Evolutionary conservation across 2,329 filamentous ascomycete genomes (phyloP), one percentile per base, ranked within the genome.

Genomic region (Trichoderma brevicompactum): DNA sequence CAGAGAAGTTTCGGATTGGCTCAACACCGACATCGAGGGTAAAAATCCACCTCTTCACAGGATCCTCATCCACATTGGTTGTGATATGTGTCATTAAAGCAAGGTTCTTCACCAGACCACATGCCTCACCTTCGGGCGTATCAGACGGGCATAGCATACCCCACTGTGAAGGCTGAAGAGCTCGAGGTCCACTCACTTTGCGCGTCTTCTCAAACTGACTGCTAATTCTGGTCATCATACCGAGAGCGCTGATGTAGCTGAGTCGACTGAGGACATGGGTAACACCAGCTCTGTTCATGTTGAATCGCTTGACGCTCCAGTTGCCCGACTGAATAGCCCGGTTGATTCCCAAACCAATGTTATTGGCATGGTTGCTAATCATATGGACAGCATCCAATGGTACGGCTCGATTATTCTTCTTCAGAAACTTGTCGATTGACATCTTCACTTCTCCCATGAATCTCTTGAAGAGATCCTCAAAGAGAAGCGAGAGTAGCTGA

Each of bases 61-160:
- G 94, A 17, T 88, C 92, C 75, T 98, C 95, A 65, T 97, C 93
- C 65, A 96, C 92, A 69, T 97, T 92, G 1, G 95, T 99, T 0
- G 95, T 99, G 71, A 99, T 98, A 74, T 99, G 96, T 59, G 96
- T 99, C 95, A 99, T 99, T 65, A 99, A 83, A 8, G 95, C 95
- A 81, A 99, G 79, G 74, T 99, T 99, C 83, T 99, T 99, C 71
- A 99, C 94, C 65, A 99, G 80, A 83, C 95, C 95, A 80, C 95
- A 99, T 10, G 95, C 94, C 81, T 99, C 95, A 79, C 95, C 95
- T 89, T 99, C 95, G 7, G 95, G 95, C 0, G 95, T 99, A 82
- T 99, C 95, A 10, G 95, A 96, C 0, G 94, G 91, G 75, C 95
- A 99, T 63, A 99, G 83, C 94, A 99, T 97, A 71, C 95, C 95